phyloP scores from a whole-genome alignment of 1,284 basidiomycete genomes.

The Tilletia indica region DNA sequence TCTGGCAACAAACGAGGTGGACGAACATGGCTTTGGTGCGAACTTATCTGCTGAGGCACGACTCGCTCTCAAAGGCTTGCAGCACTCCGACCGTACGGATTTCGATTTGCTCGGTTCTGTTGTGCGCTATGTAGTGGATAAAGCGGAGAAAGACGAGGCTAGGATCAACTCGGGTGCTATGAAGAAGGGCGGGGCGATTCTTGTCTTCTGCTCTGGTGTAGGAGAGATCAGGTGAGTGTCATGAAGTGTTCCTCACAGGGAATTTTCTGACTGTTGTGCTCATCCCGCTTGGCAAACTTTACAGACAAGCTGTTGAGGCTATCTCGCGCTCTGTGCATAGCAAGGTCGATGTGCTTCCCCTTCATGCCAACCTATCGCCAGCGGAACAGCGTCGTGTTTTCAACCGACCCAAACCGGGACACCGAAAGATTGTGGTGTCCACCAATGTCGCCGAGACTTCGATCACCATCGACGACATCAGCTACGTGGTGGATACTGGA shows the following conservation, averaged over 20 bases:
- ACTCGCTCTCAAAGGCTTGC: constrained; percentile 2
- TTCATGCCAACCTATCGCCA: constrained; percentile 84
- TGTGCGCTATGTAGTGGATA: constrained; percentile 68
- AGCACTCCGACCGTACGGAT: constrained; percentile 64
- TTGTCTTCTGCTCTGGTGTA: constrained; percentile 80
- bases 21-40: neutral
- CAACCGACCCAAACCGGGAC: constrained; percentile 58
- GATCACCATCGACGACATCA: constrained; percentile 70
- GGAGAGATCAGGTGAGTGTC: constrained; percentile 45
- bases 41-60: neutral
- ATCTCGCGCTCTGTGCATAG: constrained; percentile 60
- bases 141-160: constrained; percentile 61
- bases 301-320: constrained; percentile 68
- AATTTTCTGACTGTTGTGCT: neutral
- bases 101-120: constrained; percentile 72
- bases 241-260: neutral
- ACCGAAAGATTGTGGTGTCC: constrained; percentile 81
- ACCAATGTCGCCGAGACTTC: constrained; percentile 92
- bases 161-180: constrained; percentile 47
- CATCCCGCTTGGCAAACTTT: too few species aligned
- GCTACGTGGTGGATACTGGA: constrained; percentile 67
- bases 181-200: constrained; percentile 61
- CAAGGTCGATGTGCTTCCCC: constrained; percentile 69
- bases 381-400: constrained; percentile 83
- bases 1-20: too few species aligned